These are phyloP conservation scores for Mariannaea elegans DNA, from an alignment of 2,329 filamentous ascomycete species.

Conservation along the genomic window DNA sequence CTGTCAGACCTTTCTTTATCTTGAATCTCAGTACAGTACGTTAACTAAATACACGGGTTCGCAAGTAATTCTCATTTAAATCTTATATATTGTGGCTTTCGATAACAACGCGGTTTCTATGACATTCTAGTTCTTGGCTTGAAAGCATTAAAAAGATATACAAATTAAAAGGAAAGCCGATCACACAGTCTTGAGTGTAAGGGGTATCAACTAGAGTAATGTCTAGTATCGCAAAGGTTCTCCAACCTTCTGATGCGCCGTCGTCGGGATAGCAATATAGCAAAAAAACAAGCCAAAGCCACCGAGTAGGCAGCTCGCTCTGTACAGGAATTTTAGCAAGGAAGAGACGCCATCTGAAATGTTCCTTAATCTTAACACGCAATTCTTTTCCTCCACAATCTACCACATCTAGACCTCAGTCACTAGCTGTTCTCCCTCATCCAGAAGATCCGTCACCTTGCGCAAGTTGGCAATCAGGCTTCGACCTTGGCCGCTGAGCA, in stretches of 20 bases:
- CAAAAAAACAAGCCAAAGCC: constrained; percentile 20
- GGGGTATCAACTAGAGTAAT: constrained; percentile 35
- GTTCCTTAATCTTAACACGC: neutral
- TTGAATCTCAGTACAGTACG: too few species aligned
- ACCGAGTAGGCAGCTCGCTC: neutral
- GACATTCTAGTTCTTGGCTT: neutral
- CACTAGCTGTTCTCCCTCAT: constrained; percentile 93
- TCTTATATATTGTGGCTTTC: neutral
- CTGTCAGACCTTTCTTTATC: neutral
- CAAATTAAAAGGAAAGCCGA: constrained; percentile 8
- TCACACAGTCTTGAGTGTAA: constrained; percentile 27
- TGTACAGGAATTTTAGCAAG: constrained; percentile 2
- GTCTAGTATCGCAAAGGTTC: constrained; percentile 10
- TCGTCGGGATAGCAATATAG: constrained; percentile 25
- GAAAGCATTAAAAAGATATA: neutral
- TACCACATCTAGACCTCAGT: constrained; percentile 59
- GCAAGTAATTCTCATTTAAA: too few species aligned
- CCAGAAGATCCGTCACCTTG: constrained; percentile 85
- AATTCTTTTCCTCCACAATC: neutral
- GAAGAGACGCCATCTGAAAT: neutral
- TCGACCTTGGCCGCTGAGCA: constrained; percentile 87
- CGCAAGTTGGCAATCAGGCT: constrained; percentile 86
- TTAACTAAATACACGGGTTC: too few species aligned
- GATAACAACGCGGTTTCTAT: neutral
- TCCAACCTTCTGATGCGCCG: constrained; percentile 11